Evolutionary conservation across 176 grass and related monocot species (phyloP).

Genomic region (Bothriochloa decipiens): DNA sequence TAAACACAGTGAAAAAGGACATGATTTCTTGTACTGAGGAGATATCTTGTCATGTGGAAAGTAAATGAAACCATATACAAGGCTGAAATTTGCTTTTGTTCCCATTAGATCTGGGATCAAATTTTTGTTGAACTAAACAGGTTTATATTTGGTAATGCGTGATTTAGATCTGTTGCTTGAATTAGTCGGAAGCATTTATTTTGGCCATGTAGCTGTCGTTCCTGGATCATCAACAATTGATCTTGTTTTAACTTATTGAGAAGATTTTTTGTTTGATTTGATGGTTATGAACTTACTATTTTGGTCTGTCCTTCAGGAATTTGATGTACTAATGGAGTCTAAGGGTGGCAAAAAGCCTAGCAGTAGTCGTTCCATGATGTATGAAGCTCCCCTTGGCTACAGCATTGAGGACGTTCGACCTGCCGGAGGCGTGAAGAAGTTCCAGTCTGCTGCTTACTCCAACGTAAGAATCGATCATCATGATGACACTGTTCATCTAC

Average conservation of each 20-base stretch:
- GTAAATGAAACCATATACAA: background rate
- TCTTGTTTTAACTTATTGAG: background rate
- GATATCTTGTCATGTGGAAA: background rate
- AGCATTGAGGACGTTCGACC: conserved; percentile 87
- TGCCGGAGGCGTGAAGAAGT: conserved; percentile 71
- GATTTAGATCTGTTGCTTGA: background rate
- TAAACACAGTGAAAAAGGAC: background rate
- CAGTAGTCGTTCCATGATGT: conserved; percentile 78
- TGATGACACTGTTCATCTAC: background rate
- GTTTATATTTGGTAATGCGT: background rate
- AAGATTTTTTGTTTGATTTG: background rate
- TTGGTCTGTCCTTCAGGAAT: conserved; percentile 34
- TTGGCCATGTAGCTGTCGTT: background rate
- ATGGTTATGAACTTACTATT: background rate
- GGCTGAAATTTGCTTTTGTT: background rate
- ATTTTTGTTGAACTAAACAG: background rate
- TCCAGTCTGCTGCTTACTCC: conserved; percentile 82
- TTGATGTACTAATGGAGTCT: conserved; percentile 87
- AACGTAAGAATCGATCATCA: conserved; percentile 52
- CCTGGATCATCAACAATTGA: background rate
- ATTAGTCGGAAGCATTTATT: background rate
- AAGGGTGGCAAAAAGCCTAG: conserved; percentile 72
- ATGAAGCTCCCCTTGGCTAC: conserved; percentile 83
- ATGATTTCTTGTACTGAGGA: background rate
- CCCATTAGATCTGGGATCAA: background rate